Conservation (phyloP, 805 yeast genomes). For the Blastobotrys robertii region DNA sequence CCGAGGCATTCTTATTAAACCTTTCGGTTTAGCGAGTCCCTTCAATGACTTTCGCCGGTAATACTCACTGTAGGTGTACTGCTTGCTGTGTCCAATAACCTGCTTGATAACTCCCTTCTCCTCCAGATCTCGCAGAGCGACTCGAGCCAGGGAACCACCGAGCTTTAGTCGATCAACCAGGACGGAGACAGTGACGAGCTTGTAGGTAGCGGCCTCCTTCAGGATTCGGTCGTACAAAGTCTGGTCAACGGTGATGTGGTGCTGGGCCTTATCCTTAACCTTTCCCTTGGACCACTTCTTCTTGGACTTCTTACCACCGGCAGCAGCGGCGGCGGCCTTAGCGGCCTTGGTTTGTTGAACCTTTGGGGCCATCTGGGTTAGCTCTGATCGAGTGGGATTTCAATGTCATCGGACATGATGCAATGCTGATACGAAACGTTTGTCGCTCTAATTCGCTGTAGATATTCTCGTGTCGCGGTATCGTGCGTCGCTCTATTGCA, state of each 20-base stretch:
- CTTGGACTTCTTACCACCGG: slow-evolving; percentile 99
- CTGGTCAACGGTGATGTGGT: slow-evolving; percentile 94
- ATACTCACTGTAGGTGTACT: slow-evolving; percentile 78
- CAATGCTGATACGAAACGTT: background rate
- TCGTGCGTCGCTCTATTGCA: background rate
- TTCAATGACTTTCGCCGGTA: too few species aligned
- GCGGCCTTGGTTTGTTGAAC: slow-evolving; percentile 99
- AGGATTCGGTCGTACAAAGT: slow-evolving; percentile 98
- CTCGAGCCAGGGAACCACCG: slow-evolving; percentile 98
- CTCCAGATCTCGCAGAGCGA: slow-evolving; percentile 94
- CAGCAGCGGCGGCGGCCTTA: slow-evolving; percentile 99
- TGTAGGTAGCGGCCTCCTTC: slow-evolving; percentile 99
- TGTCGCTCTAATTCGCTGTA: too few species aligned
- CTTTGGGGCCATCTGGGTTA: slow-evolving; percentile 87
- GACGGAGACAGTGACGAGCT: slow-evolving; percentile 95
- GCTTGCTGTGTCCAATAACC: slow-evolving; percentile 91
- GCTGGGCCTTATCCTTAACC: slow-evolving; percentile 99
- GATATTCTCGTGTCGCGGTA: background rate
- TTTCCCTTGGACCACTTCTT: slow-evolving; percentile 99
- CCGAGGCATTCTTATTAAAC: too few species aligned
- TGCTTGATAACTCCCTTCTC: slow-evolving; percentile 90
- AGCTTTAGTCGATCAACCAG: slow-evolving; percentile 98
- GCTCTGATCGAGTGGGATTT: background rate
- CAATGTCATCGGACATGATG: background rate
- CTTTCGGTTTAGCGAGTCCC: too few species aligned